Evolutionary conservation across 2,329 filamentous ascomycete species (phyloP), one percentile per base, ranked within the genome.

Genomic region (Trichoderma pleuroti): DNA sequence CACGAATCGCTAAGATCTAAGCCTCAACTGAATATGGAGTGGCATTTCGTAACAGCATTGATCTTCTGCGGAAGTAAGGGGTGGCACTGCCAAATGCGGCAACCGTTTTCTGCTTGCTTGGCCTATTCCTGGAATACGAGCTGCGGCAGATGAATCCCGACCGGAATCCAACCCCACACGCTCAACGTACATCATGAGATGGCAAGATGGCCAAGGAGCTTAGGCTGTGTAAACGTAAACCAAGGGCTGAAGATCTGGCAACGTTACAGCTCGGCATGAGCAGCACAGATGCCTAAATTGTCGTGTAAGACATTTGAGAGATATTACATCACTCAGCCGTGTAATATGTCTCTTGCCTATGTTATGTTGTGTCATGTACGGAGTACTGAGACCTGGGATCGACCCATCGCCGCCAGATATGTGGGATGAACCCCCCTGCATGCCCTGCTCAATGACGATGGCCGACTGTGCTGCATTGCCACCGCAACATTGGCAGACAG

Each of bases 91-190:
- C 64, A 21, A 21, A 46, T 59, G 26, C 26, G 36, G 64, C 16
- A 30, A 59, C 64, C 52, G n/a, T 67, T 46, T 24, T 59, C 28
- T 59, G n/a, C 30, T 34, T 21, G 28, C 16, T 34, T 30, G 28
- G 24, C 24, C 36, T 60, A 67, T 68, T 59, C 65, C 28, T 60
- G 36, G 65, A 68, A 68, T 68, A 68, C 65, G 65, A 68, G 65
- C n/a, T 4, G 65, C 65, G 36, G 65, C 36, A 46, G 65, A 68
- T 60, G 39, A 10, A 39, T 56, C 46, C 63, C 30, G 32, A 46
- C 14, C 28, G 14, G 21, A 42, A 34, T 10, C 39, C 16, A 39
- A 42, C 52, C 52, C 65, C 65, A 46, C 66, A 61, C 9, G 39
- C 28, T 52, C 16, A 59, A 24, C 65, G 54, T 21, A 36, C 10